Evolutionary conservation across 164 flowering plant genomes (phyloP), one percentile per base, ranked within the genome.

Genomic region (Stephania japonica): DNA sequence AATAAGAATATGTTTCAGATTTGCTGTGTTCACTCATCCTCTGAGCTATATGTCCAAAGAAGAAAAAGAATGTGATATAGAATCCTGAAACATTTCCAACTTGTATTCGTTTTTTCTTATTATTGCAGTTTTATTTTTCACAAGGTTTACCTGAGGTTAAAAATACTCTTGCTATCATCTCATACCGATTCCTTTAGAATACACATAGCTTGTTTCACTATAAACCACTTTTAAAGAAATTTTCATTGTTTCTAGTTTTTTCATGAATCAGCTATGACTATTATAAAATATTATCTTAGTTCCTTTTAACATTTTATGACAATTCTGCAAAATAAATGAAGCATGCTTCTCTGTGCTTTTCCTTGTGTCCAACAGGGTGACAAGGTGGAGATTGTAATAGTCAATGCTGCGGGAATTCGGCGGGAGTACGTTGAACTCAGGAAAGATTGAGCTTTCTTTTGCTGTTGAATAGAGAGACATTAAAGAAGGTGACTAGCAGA

Each of bases 361-460:
- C 68, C 38, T 32, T 4, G 38, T 32, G 38, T 32, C 38, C 9
- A 65, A 25, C 94, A 96, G 99, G 98, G 99, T 24, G 97, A 96
- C 85, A 84, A 73, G 77, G 83, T 93, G 49, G 98, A 92, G 80
- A 88, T 92, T 23, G 88, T 92, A 5, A 73, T 91, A 50, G 70
- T 91, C 63, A 90, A 87, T 73, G 85, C 90, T 41, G 84, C 74
- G 56, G 97, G 99, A 18, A 75, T 88, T 59, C 86, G 82, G 4
- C 86, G 85, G 0, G 94, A 95, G 74, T 83, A 71, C 79, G 82
- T 87, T 83, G 91, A 93, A 5, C 90, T 95, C 18, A 84, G 98
- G 83, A 90, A 90, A 79, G 98, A 95, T 75, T 95, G 78, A 78
- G 75, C 18, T 62, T 26, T 43, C 53, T 44, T 27, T 21, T 70